Evolutionary conservation across 495 filamentous ascomycete genomes (phyloP).

Genomic region (Penicillium ucsense): DNA sequence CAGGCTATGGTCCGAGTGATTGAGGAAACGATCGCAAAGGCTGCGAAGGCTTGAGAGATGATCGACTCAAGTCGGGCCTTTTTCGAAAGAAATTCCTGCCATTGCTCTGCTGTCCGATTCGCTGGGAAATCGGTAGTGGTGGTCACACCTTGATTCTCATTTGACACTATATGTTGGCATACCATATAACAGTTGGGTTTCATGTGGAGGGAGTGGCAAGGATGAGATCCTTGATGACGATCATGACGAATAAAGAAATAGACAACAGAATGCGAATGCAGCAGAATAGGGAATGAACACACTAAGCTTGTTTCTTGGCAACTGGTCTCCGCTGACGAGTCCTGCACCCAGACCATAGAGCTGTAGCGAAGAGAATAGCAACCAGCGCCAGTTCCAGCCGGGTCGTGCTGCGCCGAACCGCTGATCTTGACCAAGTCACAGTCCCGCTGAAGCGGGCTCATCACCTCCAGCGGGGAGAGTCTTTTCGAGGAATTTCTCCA

Average conservation of each 20-base stretch:
- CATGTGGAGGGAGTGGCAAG: too few species aligned
- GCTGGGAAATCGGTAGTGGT: not conserved
- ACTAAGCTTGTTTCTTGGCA: constrained; percentile 2
- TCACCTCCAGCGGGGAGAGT: constrained; percentile 51
- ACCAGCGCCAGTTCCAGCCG: constrained; percentile 31
- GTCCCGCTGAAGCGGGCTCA: constrained; percentile 40
- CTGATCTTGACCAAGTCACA: constrained; percentile 31
- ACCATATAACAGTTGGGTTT: too few species aligned
- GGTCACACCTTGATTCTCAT: too few species aligned
- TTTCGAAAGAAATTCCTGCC: not conserved
- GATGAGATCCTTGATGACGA: too few species aligned
- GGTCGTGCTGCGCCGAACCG: not conserved
- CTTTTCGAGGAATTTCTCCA: constrained; percentile 65
- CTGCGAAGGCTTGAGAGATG: constrained; percentile 3
- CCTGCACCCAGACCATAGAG: constrained; percentile 18
- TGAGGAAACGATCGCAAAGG: constrained; percentile 21
- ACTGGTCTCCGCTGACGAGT: not conserved
- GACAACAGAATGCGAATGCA: not conserved
- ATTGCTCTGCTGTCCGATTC: not conserved
- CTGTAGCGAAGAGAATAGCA: constrained; percentile 38
- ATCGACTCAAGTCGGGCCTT: not conserved
- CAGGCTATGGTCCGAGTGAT: constrained; percentile 23
- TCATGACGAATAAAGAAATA: not conserved
- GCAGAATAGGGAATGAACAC: not conserved
- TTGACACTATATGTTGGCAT: too few species aligned